Conservation (phyloP, 2,329 filamentous ascomycete genomes). For the Alternaria brassicicola region DNA sequence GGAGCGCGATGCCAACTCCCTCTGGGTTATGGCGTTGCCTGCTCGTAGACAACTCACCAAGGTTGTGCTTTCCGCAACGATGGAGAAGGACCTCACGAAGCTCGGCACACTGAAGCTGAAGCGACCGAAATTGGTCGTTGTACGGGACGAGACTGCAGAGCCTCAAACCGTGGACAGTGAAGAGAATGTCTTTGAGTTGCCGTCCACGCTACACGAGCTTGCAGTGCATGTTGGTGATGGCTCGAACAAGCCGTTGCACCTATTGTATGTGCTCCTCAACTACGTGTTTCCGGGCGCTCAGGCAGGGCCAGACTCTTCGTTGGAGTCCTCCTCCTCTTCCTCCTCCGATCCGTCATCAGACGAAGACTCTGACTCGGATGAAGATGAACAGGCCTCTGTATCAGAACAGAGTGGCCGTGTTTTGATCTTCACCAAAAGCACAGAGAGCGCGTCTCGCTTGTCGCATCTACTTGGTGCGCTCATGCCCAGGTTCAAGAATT, state of each 20-base stretch:
- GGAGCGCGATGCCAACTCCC: conserved; percentile 39
- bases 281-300: conserved; percentile 48
- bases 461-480: conserved; percentile 76
- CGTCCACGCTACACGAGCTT: conserved; percentile 53
- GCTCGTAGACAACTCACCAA: conserved; percentile 66
- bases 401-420: conserved; percentile 50
- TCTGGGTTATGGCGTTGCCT: conserved; percentile 43
- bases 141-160: conserved; percentile 62
- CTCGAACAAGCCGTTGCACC: conserved; percentile 72
- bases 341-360: conserved; percentile 15
- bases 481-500: conserved; percentile 61
- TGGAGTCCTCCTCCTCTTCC: conserved; percentile 20
- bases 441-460: conserved; percentile 86
- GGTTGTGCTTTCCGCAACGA: conserved; percentile 86
- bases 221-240: conserved; percentile 58
- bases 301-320: conserved; percentile 10
- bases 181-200: conserved; percentile 63
- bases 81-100: conserved; percentile 85
- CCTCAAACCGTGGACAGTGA: conserved; percentile 29
- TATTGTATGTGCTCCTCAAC: conserved; percentile 75
- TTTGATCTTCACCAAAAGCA: conserved; percentile 89
- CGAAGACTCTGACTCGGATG: conserved; percentile 17
- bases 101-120: conserved; percentile 74
- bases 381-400: conserved; percentile 14
- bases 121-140: conserved; percentile 75